A percentile compares a stretch with the other conserved stretches of the same genome.
Conservation (phyloP, 2,329 filamentous ascomycete species). For the Cyclaneusma minus region DNA sequence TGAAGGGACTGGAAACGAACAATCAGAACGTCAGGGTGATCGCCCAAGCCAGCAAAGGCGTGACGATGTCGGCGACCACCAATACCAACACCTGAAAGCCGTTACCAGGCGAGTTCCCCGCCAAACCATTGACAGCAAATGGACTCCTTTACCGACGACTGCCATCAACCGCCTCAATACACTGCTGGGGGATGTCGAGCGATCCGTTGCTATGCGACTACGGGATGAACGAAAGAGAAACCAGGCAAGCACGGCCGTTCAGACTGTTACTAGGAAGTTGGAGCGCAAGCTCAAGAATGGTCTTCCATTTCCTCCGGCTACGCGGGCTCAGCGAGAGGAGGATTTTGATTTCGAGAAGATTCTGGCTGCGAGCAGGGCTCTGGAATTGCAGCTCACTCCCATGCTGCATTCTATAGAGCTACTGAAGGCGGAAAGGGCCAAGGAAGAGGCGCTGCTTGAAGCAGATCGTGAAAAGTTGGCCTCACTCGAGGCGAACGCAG, state of each 20-base stretch:
- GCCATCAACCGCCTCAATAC: constrained; percentile 38
- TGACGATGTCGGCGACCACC: constrained; percentile 1
- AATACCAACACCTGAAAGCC: constrained; percentile 35
- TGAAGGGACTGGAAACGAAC: too few relatives aligned
- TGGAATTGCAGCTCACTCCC: constrained; percentile 45
- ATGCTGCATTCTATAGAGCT: constrained; percentile 46
- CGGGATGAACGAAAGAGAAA: constrained; percentile 25
- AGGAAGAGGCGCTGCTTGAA: constrained; percentile 39
- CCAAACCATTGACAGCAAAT: constrained; percentile 52
- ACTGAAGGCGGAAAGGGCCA: constrained; percentile 39
- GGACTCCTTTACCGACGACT: constrained; percentile 38
- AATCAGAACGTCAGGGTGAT: too few relatives aligned
- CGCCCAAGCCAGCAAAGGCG: too few relatives aligned
- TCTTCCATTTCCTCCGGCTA: constrained; percentile 49
- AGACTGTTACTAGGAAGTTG: constrained; percentile 37
- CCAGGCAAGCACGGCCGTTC: constrained; percentile 34
- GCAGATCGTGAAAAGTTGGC: constrained; percentile 35
- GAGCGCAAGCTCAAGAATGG: constrained; percentile 40
- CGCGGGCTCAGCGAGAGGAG: constrained; percentile 30
- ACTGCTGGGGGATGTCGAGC: constrained; percentile 42
- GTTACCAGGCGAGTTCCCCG: constrained; percentile 39
- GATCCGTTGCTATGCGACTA: constrained; percentile 43
- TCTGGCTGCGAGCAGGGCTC: constrained; percentile 36
- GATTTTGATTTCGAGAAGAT: constrained; percentile 54
- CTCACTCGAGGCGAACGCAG: constrained; percentile 38